Evolutionary conservation across 305 asterid species (phyloP).

Genomic region (Stenogyne calaminthoides): DNA sequence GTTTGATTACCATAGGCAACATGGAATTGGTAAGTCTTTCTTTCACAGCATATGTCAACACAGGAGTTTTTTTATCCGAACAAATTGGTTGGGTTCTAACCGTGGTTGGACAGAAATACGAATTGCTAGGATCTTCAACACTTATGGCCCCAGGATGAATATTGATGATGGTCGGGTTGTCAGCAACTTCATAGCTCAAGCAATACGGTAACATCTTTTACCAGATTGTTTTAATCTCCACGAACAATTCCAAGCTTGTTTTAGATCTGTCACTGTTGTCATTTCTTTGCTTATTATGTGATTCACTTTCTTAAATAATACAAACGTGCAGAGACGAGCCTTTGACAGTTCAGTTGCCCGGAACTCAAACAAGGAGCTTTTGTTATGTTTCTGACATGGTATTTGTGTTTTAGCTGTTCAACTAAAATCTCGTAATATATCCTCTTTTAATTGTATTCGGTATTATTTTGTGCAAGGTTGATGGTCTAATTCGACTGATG

Average conservation of each 20-base stretch:
- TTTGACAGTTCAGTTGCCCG: conserved; percentile 74
- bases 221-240: background rate
- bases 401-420: background rate
- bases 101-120: conserved; percentile 52
- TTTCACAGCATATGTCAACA: background rate
- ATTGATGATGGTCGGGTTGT: conserved; percentile 89
- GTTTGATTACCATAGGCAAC: conserved; percentile 97
- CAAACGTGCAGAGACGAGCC: conserved; percentile 56
- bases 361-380: conserved; percentile 84
- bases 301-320: background rate
- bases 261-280: background rate
- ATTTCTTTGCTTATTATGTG: background rate
- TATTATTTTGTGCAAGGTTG: conserved; percentile 51
- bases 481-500: conserved; percentile 86
- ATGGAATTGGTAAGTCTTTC: conserved; percentile 67
- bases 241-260: background rate
- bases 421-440: background rate
- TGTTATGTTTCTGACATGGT: conserved; percentile 81
- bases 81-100: background rate
- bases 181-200: conserved; percentile 94
- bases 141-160: conserved; percentile 80
- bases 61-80: background rate
- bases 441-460: background rate
- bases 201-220: conserved; percentile 37
- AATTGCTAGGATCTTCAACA: conserved; percentile 71